Conservation (phyloP, 176 grass and related monocot genomes). For the Phoenix roebelenii region DNA sequence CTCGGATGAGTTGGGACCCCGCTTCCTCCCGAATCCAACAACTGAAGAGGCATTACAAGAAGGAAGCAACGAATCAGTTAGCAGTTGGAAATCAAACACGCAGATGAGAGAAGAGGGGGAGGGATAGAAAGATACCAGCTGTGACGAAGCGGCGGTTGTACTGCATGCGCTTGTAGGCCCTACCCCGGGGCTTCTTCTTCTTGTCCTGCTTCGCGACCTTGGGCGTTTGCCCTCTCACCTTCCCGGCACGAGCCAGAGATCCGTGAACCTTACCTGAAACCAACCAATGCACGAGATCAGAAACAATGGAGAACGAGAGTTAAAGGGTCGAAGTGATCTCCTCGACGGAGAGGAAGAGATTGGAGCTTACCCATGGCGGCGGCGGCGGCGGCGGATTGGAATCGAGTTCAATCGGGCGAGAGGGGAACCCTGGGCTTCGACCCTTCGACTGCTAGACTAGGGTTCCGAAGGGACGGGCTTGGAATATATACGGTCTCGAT, state of each 20-base stretch:
- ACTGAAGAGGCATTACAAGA: not conserved
- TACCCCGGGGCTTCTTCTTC: constrained; percentile 72
- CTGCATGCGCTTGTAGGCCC: constrained; percentile 80
- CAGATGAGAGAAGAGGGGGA: no score
- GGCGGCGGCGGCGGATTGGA: not conserved
- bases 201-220: constrained; percentile 93
- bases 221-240: constrained; percentile 78
- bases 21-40: constrained; percentile 84
- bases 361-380: constrained; percentile 42
- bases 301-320: not conserved
- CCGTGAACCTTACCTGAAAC: constrained; percentile 81
- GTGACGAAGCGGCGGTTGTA: constrained; percentile 94
- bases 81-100: no score
- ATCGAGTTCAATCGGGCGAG: no score
- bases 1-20: constrained; percentile 79
- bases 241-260: constrained; percentile 68
- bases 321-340: no score
- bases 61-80: no score
- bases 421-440: no score
- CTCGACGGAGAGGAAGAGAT: not conserved
- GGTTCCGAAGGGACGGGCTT: no score
- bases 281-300: not conserved
- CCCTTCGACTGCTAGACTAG: no score
- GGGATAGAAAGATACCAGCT: constrained; percentile 15
- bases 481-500: no score